A percentile compares a stretch with the other conserved stretches of the same genome.
Evolutionary conservation across 805 yeast species (phyloP).

Genomic region (Yamadazyma tumulicola): DNA sequence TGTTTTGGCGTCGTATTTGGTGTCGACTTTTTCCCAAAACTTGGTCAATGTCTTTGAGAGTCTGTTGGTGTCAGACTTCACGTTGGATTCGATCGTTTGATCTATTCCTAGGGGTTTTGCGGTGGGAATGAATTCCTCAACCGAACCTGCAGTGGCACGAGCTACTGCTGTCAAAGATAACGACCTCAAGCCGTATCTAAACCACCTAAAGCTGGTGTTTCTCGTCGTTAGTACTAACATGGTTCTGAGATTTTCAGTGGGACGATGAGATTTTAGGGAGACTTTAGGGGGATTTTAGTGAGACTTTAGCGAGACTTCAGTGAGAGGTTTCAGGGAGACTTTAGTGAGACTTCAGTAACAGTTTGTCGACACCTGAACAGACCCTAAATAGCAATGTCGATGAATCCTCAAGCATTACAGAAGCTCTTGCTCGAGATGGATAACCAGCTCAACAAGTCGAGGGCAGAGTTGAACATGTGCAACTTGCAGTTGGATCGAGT

Average conservation of each 20-base stretch:
- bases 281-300: too few relatives aligned
- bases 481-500: constrained; percentile 48
- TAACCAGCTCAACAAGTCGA: constrained; percentile 54
- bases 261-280: too few relatives aligned
- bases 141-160: constrained; percentile 19
- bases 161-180: too few relatives aligned
- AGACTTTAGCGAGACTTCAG: too few relatives aligned
- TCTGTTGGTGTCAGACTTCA: constrained; percentile 61
- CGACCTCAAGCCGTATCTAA: too few relatives aligned
- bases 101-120: constrained; percentile 20
- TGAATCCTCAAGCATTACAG: constrained; percentile 46
- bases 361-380: too few relatives aligned
- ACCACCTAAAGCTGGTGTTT: too few relatives aligned
- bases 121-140: constrained; percentile 11
- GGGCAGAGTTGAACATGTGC: constrained; percentile 57
- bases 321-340: too few relatives aligned
- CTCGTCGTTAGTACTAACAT: too few relatives aligned
- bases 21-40: constrained; percentile 77
- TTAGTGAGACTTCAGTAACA: too few relatives aligned
- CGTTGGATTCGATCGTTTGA: constrained; percentile 48
- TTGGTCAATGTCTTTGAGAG: constrained; percentile 63
- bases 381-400: too few relatives aligned
- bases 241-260: too few relatives aligned
- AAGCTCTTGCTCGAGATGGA: constrained; percentile 65
- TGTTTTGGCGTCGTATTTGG: constrained; percentile 26